Evolutionary conservation across 257 asterid species (phyloP), one percentile per base, ranked within the genome.

Genomic region (Solanum tarapatanum): DNA sequence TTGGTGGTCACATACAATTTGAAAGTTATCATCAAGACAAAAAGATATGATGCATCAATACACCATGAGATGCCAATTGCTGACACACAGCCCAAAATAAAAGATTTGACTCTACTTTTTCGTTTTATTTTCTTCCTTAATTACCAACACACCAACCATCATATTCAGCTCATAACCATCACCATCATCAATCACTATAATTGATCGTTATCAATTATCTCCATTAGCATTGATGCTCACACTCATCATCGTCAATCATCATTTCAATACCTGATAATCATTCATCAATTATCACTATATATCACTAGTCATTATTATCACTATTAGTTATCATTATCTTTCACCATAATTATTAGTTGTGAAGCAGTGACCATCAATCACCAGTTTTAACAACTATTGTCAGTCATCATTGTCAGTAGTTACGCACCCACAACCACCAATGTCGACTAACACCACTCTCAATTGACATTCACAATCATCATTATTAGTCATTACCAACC

Each of bases 11-110:
- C 84, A 77, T n/a, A 39, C 16, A 39, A 41, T 3, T 24, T 77
- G 84, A 77, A 41, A 13, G 84, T 41, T 43, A 41, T 43, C 84
- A 43, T 35, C 84, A 79, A 79, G 37, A 79, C 84, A 79, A 79
- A 79, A 24, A 43, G 84, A 43, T 35, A 21, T 26, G 62, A 79
- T 79, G 64, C 84, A 77, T 76, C 83, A 76, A 39, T 76, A 76
- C n/a, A 3, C 83, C 82, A 58, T n/a, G 33, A 76, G 35, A n/a
- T 76, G 84, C 60, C n/a, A n/a, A 76, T 76, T 39, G 60, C 4
- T 39, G 84, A 76, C 60, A 76, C 45, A 11, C 13, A 76, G 5
- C 35, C 60, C 21, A 23, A 74, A 36, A 43, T 43, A 35, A 74
- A 23, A 23, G 32, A 75, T 75, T 12, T 5, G 58, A 37, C 5